Evolutionary conservation across 306 rosid species (phyloP).

Genomic region (Gynostemma pentaphyllum): DNA sequence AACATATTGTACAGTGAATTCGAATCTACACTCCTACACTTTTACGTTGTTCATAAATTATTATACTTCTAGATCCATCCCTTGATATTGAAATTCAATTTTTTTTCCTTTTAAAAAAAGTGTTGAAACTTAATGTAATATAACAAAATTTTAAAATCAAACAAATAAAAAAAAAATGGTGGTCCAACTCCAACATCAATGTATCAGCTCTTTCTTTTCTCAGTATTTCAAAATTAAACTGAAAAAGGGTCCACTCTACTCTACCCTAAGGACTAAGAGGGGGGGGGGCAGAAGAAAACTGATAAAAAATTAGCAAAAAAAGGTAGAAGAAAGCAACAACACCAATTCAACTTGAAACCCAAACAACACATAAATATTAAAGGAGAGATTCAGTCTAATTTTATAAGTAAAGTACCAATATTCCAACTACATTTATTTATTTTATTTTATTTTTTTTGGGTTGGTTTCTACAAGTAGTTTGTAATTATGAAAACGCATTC

Average conservation of each 20-base stretch:
- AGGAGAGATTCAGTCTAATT: background rate
- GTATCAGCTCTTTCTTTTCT: background rate
- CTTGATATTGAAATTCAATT: too few relatives aligned
- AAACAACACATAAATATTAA: background rate
- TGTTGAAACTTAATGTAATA: too few relatives aligned
- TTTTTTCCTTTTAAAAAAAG: too few relatives aligned
- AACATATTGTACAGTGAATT: too few relatives aligned
- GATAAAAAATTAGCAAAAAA: background rate
- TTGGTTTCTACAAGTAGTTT: background rate
- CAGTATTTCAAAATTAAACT: background rate
- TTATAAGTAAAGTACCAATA: background rate
- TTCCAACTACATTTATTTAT: background rate
- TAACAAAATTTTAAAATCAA: too few relatives aligned
- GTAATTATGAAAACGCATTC: background rate
- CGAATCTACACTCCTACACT: too few relatives aligned
- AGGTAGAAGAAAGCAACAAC: background rate
- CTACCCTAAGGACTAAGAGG: too few relatives aligned
- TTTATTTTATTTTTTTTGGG: background rate
- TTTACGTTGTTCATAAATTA: too few relatives aligned
- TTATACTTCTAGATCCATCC: too few relatives aligned
- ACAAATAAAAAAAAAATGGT: too few relatives aligned
- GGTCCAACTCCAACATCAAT: too few relatives aligned
- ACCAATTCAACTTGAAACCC: background rate
- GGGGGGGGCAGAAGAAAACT: background rate
- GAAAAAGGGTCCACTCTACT: constrained; percentile 5